phyloP scores from a whole-genome alignment of 2,329 filamentous ascomycete genomes.

The Sporothrix globosa region DNA sequence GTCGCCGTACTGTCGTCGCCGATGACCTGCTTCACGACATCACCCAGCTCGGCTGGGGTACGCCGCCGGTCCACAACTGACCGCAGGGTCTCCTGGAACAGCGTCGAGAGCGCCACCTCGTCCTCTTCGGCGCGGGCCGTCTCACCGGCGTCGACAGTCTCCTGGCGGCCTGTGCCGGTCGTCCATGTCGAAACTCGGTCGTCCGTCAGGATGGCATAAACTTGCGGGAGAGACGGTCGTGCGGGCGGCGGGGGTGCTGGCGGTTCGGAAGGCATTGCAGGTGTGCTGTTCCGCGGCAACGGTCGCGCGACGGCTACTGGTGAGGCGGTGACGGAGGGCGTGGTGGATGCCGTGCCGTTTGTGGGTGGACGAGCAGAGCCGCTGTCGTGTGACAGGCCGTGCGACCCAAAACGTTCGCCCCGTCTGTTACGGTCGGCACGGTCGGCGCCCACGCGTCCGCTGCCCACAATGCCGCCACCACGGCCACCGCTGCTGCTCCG shows the following conservation, averaged over 20 bases:
- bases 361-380: conserved; percentile 37
- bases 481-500: background rate
- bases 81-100: conserved; percentile 85
- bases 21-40: conserved; percentile 73
- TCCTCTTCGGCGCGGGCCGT: conserved; percentile 70
- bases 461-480: conserved; percentile 12
- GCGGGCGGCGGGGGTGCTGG: conserved; percentile 37
- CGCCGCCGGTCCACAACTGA: conserved; percentile 72
- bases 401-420: conserved; percentile 57
- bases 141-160: conserved; percentile 66
- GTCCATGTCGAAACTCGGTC: conserved; percentile 70
- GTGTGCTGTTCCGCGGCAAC: conserved; percentile 39
- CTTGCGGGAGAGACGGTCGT: conserved; percentile 52
- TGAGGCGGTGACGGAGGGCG: conserved; percentile 34
- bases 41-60: conserved; percentile 69
- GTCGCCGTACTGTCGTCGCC: conserved; percentile 12
- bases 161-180: conserved; percentile 62
- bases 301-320: conserved; percentile 35
- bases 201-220: conserved; percentile 76
- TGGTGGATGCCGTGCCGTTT: conserved; percentile 22
- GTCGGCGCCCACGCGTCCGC: conserved; percentile 43
- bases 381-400: conserved; percentile 42
- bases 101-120: conserved; percentile 65
- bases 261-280: background rate
- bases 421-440: conserved; percentile 50